A percentile compares a stretch with the other conserved stretches of the same genome.
Evolutionary conservation across 2,329 filamentous ascomycete species (phyloP).

Genomic region (Penicillium sp.): DNA sequence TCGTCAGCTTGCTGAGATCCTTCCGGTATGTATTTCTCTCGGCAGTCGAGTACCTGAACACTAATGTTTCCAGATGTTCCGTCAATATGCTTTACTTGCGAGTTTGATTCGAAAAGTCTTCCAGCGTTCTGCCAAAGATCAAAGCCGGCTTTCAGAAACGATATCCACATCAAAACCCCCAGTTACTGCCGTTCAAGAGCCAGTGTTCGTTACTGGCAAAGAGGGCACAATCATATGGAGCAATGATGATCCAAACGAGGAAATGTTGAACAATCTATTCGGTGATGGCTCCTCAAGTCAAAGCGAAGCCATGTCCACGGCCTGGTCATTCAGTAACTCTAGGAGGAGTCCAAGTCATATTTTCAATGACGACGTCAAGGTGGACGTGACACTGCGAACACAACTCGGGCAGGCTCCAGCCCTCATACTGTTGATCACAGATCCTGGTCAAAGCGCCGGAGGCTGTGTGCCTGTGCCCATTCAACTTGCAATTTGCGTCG

Average conservation of each 20-base stretch:
- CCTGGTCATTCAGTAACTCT: not conserved
- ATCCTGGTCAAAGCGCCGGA: conserved; percentile 16
- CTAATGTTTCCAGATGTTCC: conserved; percentile 34
- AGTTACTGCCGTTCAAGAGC: conserved; percentile 3
- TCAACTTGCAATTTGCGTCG: conserved; percentile 36
- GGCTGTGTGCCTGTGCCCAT: conserved; percentile 11
- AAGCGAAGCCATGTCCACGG: not conserved
- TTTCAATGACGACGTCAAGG: conserved; percentile 29
- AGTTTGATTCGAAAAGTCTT: conserved; percentile 41
- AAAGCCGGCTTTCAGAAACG: conserved; percentile 4
- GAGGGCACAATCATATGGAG: conserved; percentile 33
- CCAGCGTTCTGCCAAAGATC: conserved; percentile 13
- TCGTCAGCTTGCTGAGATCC: conserved; percentile 43
- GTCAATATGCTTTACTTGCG: conserved; percentile 45
- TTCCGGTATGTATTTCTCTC: conserved; percentile 36
- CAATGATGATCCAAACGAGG: conserved; percentile 41
- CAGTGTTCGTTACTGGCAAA: conserved; percentile 13
- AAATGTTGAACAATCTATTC: conserved; percentile 59
- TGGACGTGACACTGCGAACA: conserved; percentile 40
- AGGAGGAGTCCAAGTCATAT: not conserved
- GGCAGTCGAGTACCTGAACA: not conserved
- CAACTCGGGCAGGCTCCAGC: conserved; percentile 39
- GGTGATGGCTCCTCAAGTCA: conserved; percentile 7
- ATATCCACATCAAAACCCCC: conserved; percentile 4
- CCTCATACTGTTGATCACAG: conserved; percentile 38